Percentiles rank a stretch among this genome's conserved stretches.
These are phyloP conservation scores for fission yeast (Schizosaccharomyces pombe) DNA, from an alignment of 805 yeast species.

Conservation along the genomic window DNA sequence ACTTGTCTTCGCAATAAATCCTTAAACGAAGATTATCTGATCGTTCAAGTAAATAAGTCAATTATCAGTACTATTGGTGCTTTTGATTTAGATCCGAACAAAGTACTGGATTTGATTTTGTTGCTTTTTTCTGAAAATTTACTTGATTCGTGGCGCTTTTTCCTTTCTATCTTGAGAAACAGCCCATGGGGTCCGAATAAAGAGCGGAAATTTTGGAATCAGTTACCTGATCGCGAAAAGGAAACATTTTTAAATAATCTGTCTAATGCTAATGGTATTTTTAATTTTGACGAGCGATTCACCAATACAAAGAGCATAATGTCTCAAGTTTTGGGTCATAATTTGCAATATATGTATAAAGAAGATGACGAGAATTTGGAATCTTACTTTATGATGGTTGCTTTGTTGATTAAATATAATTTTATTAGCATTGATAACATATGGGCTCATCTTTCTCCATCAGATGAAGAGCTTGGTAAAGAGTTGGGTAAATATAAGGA, in stretches of 20 bases:
- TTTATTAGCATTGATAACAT: slow-evolving; percentile 40
- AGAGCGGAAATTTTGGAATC: background rate
- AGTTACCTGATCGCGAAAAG: background rate
- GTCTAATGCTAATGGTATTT: no score
- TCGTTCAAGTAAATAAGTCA: slow-evolving; percentile 18
- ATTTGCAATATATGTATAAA: slow-evolving; percentile 14
- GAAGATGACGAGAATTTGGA: slow-evolving; percentile 15
- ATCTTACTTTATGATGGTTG: slow-evolving; percentile 24
- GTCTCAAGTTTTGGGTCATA: slow-evolving; percentile 30
- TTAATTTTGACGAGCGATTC: background rate
- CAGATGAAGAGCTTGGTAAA: slow-evolving; percentile 22
- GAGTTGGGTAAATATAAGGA: slow-evolving; percentile 25
- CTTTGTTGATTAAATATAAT: slow-evolving; percentile 39
- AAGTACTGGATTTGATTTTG: slow-evolving; percentile 40
- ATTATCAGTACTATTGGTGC: slow-evolving; percentile 45
- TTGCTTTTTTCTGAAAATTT: slow-evolving; percentile 27
- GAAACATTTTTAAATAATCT: background rate
- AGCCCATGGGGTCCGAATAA: slow-evolving; percentile 47
- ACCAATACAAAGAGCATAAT: background rate
- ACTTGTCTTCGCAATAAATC: slow-evolving; percentile 13
- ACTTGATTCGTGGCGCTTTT: slow-evolving; percentile 22
- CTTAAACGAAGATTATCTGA: slow-evolving; percentile 10
- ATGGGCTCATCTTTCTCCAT: slow-evolving; percentile 33
- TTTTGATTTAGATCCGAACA: slow-evolving; percentile 47
- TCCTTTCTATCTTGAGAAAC: slow-evolving; percentile 25